Evolutionary conservation across 148 eudicot genomes (phyloP).

Genomic region (Nepenthes mirabilis): DNA sequence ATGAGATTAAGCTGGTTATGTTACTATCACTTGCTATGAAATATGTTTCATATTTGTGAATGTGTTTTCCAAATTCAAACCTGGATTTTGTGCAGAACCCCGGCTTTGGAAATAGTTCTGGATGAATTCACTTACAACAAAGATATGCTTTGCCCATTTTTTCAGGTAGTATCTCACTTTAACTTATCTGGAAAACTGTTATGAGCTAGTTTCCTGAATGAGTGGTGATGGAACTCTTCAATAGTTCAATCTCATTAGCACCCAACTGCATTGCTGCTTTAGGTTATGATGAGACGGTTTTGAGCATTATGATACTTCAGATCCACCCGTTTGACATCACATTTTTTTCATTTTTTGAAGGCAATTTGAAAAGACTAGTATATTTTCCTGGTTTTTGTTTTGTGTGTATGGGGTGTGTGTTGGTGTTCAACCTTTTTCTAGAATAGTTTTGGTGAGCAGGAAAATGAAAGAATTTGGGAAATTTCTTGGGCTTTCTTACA

Average conservation of each 20-base stretch:
- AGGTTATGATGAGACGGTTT: neutral
- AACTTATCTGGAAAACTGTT: neutral
- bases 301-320: neutral
- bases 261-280: neutral
- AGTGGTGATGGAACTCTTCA: neutral
- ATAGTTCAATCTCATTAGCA: too few relatives aligned
- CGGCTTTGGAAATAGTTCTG: constrained; percentile 55
- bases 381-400: too few relatives aligned
- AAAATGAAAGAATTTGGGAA: too few relatives aligned
- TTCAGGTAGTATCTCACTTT: constrained; percentile 36
- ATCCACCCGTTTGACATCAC: too few relatives aligned
- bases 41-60: neutral
- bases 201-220: neutral
- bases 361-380: too few relatives aligned
- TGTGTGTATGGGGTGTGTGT: too few relatives aligned
- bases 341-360: too few relatives aligned
- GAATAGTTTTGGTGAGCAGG: too few relatives aligned
- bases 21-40: too few relatives aligned
- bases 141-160: constrained; percentile 47
- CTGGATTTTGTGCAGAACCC: constrained; percentile 37
- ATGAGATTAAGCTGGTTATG: neutral
- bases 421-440: too few relatives aligned
- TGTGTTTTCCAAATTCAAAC: neutral
- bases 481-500: too few relatives aligned
- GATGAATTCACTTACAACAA: constrained; percentile 66